Evolutionary conservation across 2,329 filamentous ascomycete species (phyloP), one percentile per base, ranked within the genome.

Genomic region (Talaromyces islandicus): DNA sequence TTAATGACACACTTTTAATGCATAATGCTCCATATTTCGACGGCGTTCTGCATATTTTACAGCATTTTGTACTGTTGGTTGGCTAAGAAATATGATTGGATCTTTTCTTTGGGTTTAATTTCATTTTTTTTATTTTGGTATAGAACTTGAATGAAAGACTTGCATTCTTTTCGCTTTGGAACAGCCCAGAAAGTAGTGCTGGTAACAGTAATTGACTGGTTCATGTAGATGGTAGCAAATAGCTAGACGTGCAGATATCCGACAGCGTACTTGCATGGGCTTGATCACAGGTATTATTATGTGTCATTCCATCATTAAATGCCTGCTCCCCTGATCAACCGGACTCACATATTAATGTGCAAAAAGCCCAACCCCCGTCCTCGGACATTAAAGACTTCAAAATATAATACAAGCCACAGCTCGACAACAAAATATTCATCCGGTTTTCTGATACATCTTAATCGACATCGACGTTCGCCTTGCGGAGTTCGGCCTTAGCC

Each of bases 401-500:
- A 25, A 50, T 25, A 50, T 50, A 50, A 50, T 50, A 50, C 24
- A 25, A 38, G 35, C 14, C 35, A 38, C 35, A 3, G 35, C 35
- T 6, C 35, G 35, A 38, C 35, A 38, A 38, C 5, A 38, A 38
- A 30, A 12, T n/a, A n/a, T 38, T n/a, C 35, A 1, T 9, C 14
- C 7, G 7, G 7, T 38, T 38, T 19, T 21, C 6, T 4, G 2
- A 11, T 10, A 52, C 7, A 29, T 27, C 63, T 70, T 70, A 79
- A 62, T 78, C 74, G 54, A 78, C 75, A 57, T 77, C 76, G 51
- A 79, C 71, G 57, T 76, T 77, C 58, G 67, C 70, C 62, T 68
- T 65, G 62, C 77, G 74, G 68, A 80, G 65, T 58, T 78, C 73
- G 56, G 73, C 68, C 67, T 75, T 77, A 60, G 77, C 75, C 59